Percentiles rank a stretch among this genome's conserved stretches.
Conservation (phyloP, 805 yeast genomes). For the Danielozyma ontarioensis region DNA sequence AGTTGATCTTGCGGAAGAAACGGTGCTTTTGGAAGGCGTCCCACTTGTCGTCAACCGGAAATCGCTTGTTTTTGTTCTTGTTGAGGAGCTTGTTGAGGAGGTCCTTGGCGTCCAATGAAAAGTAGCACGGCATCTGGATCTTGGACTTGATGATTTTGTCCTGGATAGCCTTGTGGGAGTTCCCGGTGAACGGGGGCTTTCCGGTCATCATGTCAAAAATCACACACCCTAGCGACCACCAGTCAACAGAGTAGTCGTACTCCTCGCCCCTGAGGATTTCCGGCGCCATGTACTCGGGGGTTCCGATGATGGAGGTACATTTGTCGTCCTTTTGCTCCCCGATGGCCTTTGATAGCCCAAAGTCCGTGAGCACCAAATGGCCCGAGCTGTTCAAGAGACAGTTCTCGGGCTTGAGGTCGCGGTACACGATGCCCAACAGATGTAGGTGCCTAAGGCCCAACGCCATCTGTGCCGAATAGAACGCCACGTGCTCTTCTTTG, state of each 20-base stretch:
- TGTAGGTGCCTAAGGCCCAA: slow-evolving; percentile 75
- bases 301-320: slow-evolving; percentile 43
- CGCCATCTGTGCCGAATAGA: slow-evolving; percentile 76
- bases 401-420: slow-evolving; percentile 88
- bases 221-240: slow-evolving; percentile 46
- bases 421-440: slow-evolving; percentile 73
- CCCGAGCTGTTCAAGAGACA: slow-evolving; percentile 75
- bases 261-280: slow-evolving; percentile 38
- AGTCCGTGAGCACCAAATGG: slow-evolving; percentile 78
- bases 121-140: slow-evolving; percentile 35
- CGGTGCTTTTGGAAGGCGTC: slow-evolving; percentile 29
- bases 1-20: slow-evolving; percentile 34
- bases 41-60: slow-evolving; percentile 32
- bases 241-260: slow-evolving; percentile 39
- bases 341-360: slow-evolving; percentile 61
- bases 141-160: slow-evolving; percentile 35
- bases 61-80: slow-evolving; percentile 31
- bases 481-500: slow-evolving; percentile 63
- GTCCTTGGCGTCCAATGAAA: slow-evolving; percentile 39
- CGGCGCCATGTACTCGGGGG: slow-evolving; percentile 46
- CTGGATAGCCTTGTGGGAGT: slow-evolving; percentile 32
- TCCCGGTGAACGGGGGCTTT: slow-evolving; percentile 42
- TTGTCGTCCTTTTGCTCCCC: slow-evolving; percentile 38
- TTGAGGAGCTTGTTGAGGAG: slow-evolving; percentile 33
- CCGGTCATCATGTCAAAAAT: slow-evolving; percentile 41